Evolutionary conservation across 345 rosid species (phyloP).

Genomic region (Citrus reticulata): DNA sequence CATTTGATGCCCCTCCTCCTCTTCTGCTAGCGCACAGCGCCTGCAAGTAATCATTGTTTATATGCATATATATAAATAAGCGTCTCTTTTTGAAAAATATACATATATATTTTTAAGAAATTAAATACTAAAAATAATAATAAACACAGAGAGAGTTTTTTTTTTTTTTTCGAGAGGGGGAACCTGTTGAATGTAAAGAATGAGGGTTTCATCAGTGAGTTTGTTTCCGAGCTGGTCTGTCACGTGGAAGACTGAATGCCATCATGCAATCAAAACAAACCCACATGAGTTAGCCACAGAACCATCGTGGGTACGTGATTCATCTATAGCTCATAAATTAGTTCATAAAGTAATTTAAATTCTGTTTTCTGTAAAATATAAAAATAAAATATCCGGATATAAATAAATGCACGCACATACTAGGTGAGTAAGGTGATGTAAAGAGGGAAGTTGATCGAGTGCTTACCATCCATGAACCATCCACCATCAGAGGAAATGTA

Average conservation of each 20-base stretch:
- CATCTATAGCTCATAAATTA: conserved; percentile 15
- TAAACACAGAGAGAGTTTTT: too few relatives aligned
- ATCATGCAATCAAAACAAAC: conserved; percentile 11
- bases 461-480: conserved; percentile 89
- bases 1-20: conserved; percentile 41
- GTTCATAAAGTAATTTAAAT: background rate
- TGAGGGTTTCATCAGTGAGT: conserved; percentile 56
- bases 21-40: conserved; percentile 59
- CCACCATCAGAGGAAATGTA: conserved; percentile 95
- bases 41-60: conserved; percentile 23
- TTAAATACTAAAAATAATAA: too few relatives aligned
- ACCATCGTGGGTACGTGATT: background rate
- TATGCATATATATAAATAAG: too few relatives aligned
- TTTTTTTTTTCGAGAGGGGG: background rate
- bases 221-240: conserved; percentile 73
- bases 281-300: conserved; percentile 1
- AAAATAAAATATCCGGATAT: too few relatives aligned
- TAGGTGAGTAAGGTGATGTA: conserved; percentile 5
- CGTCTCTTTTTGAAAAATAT: too few relatives aligned
- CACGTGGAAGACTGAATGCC: conserved; percentile 67
- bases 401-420: too few relatives aligned
- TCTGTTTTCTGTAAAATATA: too few relatives aligned
- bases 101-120: too few relatives aligned
- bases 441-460: conserved; percentile 21
- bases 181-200: conserved; percentile 69